phyloP scores from a whole-genome alignment of 371 early-diverging fungal species.

The Chytridium lagenaria region DNA sequence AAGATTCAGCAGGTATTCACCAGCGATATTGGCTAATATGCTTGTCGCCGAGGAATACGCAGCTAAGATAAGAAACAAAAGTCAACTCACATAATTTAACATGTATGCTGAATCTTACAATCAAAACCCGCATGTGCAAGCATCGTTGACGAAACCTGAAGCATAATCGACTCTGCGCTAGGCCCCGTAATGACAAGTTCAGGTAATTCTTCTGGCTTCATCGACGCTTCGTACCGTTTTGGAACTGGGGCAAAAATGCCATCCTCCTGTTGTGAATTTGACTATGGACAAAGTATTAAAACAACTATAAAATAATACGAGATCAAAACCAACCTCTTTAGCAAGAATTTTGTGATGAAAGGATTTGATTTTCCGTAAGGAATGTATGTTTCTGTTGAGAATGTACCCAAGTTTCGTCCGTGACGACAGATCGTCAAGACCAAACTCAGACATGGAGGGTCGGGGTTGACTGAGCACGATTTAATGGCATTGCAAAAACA shows the following conservation, averaged over 20 bases:
- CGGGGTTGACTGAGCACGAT: background rate
- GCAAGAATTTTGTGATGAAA: conserved; percentile 78
- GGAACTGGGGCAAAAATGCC: background rate
- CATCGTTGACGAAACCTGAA: conserved; percentile 69
- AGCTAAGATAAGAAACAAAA: conserved; percentile 12
- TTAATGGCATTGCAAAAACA: too few species aligned
- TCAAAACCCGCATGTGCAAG: conserved; percentile 92
- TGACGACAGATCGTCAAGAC: conserved; percentile 22
- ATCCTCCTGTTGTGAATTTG: background rate
- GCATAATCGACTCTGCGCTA: conserved; percentile 67
- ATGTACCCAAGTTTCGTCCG: conserved; percentile 27
- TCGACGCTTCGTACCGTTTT: background rate
- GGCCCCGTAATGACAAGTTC: conserved; percentile 65
- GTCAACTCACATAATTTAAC: background rate
- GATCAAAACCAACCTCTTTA: conserved; percentile 58
- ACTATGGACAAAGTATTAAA: too few species aligned
- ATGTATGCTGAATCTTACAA: conserved; percentile 29
- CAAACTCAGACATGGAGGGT: conserved; percentile 41
- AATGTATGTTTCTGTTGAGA: conserved; percentile 55
- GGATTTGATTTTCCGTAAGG: conserved; percentile 69
- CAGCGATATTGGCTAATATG: conserved; percentile 77
- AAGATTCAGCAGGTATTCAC: conserved; percentile 79
- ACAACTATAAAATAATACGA: too few species aligned
- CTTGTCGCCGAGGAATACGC: conserved; percentile 62
- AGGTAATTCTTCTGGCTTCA: conserved; percentile 44